Percentiles rank a stretch among this genome's conserved stretches.
phyloP scores from a whole-genome alignment of 805 yeast genomes.

The Saturnispora bothae region DNA sequence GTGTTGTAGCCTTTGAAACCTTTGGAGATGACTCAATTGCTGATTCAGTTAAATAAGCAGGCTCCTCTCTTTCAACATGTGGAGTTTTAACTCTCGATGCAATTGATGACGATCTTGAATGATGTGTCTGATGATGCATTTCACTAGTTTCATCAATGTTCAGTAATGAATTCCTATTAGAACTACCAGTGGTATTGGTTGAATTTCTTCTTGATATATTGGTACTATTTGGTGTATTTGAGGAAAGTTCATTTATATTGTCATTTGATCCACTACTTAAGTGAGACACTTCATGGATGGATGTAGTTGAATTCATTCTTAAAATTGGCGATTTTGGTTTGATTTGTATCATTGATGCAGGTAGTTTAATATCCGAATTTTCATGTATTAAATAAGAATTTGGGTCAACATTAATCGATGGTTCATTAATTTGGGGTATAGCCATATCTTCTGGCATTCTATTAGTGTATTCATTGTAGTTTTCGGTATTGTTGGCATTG shows the following conservation, averaged over 20 bases:
- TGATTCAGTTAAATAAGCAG: neutral
- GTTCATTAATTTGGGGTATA: conserved; percentile 1
- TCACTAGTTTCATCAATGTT: conserved; percentile 7
- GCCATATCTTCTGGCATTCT: neutral
- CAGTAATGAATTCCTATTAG: conserved; percentile 1
- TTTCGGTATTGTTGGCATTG: conserved; percentile 13
- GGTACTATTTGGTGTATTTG: conserved; percentile 1
- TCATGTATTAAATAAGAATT: conserved; percentile 6
- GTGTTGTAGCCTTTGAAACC: neutral
- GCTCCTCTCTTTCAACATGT: conserved; percentile 3
- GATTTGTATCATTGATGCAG: conserved; percentile 27
- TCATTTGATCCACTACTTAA: neutral
- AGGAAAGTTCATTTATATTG: neutral
- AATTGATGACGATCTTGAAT: conserved; percentile 7
- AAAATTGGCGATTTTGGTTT: conserved; percentile 27
- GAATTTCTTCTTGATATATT: conserved; percentile 16
- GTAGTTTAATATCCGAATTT: conserved; percentile 16
- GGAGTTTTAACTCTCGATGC: conserved; percentile 11
- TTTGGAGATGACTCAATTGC: neutral
- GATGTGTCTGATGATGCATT: conserved; percentile 3
- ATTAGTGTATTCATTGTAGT: too few relatives aligned
- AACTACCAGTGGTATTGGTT: conserved; percentile 10
- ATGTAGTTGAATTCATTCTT: conserved; percentile 24
- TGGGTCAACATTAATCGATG: conserved; percentile 4
- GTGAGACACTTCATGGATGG: conserved; percentile 16